Percentiles rank a stretch among this genome's conserved stretches.
phyloP scores from a whole-genome alignment of 2,329 filamentous ascomycete genomes.

The Cercospora sp. region DNA sequence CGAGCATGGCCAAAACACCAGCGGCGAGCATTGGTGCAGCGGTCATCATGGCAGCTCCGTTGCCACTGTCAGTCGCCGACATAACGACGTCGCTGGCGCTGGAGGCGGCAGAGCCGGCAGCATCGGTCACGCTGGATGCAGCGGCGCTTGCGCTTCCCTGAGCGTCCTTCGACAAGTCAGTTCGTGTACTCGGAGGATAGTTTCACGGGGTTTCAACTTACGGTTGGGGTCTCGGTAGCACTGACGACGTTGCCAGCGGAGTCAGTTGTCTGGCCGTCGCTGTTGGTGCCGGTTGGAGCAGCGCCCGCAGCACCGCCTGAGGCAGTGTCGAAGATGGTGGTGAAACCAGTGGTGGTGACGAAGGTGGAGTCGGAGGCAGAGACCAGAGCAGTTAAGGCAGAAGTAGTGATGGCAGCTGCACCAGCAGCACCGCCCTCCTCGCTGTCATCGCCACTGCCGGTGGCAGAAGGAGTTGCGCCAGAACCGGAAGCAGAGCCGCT shows the following conservation, averaged over 20 bases:
- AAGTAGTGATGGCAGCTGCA: conserved; percentile 32
- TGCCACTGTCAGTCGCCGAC: conserved; percentile 23
- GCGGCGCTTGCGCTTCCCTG: conserved; percentile 16
- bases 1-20: conserved; percentile 47
- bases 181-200: neutral
- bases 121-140: conserved; percentile 20
- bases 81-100: conserved; percentile 16
- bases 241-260: conserved; percentile 18
- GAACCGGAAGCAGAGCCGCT: conserved; percentile 15
- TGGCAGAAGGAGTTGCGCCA: conserved; percentile 7
- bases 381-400: conserved; percentile 35
- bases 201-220: neutral
- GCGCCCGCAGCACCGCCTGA: conserved; percentile 10
- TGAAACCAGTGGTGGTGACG: conserved; percentile 38
- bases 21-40: conserved; percentile 38
- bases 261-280: conserved; percentile 11
- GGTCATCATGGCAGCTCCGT: conserved; percentile 35
- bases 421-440: neutral
- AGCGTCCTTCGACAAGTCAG: neutral
- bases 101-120: conserved; percentile 16
- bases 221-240: conserved; percentile 20
- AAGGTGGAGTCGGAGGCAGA: conserved; percentile 34
- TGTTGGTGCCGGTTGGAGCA: conserved; percentile 16
- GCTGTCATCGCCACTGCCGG: conserved; percentile 3
- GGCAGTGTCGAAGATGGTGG: conserved; percentile 35